Evolutionary conservation across 371 early-diverging fungal species (phyloP).

Genomic region (Mortierella sp.): DNA sequence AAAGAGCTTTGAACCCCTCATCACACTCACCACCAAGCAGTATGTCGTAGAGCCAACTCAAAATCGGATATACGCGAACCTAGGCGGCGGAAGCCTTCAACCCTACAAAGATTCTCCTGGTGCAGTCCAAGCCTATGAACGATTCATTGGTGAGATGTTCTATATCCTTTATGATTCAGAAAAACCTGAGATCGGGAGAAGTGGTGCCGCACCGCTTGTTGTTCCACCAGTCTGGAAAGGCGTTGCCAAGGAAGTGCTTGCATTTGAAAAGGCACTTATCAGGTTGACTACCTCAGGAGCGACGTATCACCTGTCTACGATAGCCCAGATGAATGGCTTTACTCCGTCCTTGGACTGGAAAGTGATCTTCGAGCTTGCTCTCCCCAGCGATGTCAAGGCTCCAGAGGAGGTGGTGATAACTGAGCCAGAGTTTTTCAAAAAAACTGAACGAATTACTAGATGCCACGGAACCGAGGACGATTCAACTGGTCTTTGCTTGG

Average conservation of each 20-base stretch:
- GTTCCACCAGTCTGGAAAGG: conserved; percentile 16
- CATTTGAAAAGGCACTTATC: conserved; percentile 11
- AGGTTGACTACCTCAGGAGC: too few relatives aligned
- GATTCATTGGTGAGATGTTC: conserved; percentile 16
- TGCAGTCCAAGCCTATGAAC: conserved; percentile 1
- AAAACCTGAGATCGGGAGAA: background rate
- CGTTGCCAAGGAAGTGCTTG: conserved; percentile 44
- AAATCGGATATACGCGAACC: conserved; percentile 52
- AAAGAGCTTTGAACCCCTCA: conserved; percentile 30
- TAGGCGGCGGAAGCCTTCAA: conserved; percentile 60
- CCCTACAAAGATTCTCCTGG: conserved; percentile 56
- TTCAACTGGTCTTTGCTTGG: conserved; percentile 62
- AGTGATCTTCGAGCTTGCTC: conserved; percentile 46
- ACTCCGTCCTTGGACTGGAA: conserved; percentile 61
- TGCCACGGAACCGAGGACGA: conserved; percentile 33
- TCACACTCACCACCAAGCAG: conserved; percentile 34
- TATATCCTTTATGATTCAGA: conserved; percentile 1
- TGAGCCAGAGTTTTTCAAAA: conserved; percentile 51
- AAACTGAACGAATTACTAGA: conserved; percentile 52
- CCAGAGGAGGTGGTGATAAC: conserved; percentile 50
- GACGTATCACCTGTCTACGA: conserved; percentile 59
- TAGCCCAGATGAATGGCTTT: conserved; percentile 30
- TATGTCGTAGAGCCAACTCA: conserved; percentile 60
- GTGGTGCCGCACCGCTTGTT: background rate
- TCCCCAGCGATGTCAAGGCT: conserved; percentile 41